Evolutionary conservation across 371 early-diverging fungal genomes (phyloP).

Genomic region (Zychaea mexicana): DNA sequence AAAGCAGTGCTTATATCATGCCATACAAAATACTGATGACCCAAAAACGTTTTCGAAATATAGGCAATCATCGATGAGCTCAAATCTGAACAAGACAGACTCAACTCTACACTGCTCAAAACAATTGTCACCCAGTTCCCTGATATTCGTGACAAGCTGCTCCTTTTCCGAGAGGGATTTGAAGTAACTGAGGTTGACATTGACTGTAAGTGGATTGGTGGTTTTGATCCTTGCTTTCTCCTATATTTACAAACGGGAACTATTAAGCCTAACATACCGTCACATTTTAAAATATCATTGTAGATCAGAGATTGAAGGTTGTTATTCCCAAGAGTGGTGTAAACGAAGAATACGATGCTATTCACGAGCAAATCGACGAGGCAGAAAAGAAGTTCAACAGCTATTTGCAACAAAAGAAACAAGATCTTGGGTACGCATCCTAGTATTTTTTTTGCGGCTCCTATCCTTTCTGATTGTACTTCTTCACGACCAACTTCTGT

Average conservation of each 20-base stretch:
- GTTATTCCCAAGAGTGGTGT: conserved; percentile 77
- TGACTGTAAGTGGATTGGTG: conserved; percentile 35
- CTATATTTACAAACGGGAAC: too few species aligned
- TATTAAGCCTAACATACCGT: too few species aligned
- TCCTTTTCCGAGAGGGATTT: conserved; percentile 73
- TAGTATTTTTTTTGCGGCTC: not conserved
- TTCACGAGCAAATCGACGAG: conserved; percentile 50
- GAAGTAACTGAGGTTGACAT: conserved; percentile 74
- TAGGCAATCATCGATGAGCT: conserved; percentile 9
- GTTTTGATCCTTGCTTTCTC: not conserved
- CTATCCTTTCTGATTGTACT: not conserved
- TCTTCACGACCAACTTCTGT: not conserved
- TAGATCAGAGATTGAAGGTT: conserved; percentile 48
- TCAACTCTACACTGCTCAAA: conserved; percentile 50
- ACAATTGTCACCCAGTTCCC: conserved; percentile 54
- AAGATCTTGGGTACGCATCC: conserved; percentile 60
- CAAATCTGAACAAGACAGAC: conserved; percentile 10
- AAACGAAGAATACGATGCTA: conserved; percentile 78
- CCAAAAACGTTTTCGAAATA: too few species aligned
- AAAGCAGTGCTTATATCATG: not conserved
- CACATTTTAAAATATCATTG: too few species aligned
- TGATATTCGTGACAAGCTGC: conserved; percentile 51
- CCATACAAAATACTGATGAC: too few species aligned
- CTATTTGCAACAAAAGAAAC: conserved; percentile 66
- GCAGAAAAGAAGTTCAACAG: conserved; percentile 68